Conservation (phyloP, 805 yeast genomes). For the Saccharomycopsis synnaedendra region DNA sequence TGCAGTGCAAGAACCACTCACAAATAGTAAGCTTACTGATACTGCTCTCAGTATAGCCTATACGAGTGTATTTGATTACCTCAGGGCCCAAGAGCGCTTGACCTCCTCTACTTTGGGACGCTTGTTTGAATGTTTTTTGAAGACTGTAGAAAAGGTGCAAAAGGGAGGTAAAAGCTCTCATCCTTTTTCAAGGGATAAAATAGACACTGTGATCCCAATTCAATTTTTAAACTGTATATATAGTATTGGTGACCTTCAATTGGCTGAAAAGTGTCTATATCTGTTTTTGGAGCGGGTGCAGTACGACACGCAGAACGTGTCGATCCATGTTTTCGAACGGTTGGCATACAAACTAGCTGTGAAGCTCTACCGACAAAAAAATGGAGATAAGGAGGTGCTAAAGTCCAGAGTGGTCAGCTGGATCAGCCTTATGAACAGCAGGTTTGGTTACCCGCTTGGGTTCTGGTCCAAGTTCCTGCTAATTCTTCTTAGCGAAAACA, state of each 20-base stretch:
- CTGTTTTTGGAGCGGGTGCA: no score
- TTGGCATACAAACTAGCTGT: slow-evolving; percentile 2
- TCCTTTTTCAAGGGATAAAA: not conserved
- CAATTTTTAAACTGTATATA: slow-evolving; percentile 5
- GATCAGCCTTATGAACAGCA: slow-evolving; percentile 6
- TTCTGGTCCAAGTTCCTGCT: slow-evolving; percentile 10
- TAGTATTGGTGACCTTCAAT: not conserved
- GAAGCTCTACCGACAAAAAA: not conserved
- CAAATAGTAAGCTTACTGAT: slow-evolving; percentile 1
- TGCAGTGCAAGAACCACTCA: not conserved
- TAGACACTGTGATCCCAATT: slow-evolving; percentile 2
- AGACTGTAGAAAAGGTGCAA: slow-evolving; percentile 4
- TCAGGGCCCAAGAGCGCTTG: not conserved
- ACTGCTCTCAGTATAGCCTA: slow-evolving; percentile 8
- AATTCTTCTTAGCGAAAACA: slow-evolving; percentile 7
- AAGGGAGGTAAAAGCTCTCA: not conserved
- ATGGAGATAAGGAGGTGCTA: not conserved
- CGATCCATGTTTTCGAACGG: slow-evolving; percentile 3
- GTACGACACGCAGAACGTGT: not conserved
- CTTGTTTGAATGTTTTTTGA: slow-evolving; percentile 6
- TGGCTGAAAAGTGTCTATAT: not conserved
- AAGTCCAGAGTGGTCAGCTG: slow-evolving; percentile 1
- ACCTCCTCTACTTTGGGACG: not conserved
- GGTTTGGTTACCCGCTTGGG: slow-evolving; percentile 4
- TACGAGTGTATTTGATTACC: slow-evolving; percentile 2